Evolutionary conservation across 2,329 filamentous ascomycete species (phyloP).

Genomic region (Aureobasidium melanogenum): DNA sequence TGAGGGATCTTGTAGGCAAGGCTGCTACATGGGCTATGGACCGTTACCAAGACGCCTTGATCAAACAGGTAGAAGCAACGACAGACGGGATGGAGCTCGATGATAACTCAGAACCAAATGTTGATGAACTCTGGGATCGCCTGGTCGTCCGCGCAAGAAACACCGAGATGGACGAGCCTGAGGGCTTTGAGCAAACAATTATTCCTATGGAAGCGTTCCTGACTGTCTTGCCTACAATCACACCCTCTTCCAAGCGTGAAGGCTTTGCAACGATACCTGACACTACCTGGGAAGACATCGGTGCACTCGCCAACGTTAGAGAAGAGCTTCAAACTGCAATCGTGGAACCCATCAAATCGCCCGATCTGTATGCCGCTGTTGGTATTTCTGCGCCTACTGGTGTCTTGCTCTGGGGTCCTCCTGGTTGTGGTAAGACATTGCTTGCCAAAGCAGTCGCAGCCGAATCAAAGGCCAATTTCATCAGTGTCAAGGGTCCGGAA

Average conservation of each 20-base stretch:
- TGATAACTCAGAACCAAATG: conserved; percentile 25
- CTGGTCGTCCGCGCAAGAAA: conserved; percentile 44
- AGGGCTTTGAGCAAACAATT: conserved; percentile 45
- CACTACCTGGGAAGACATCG: conserved; percentile 88
- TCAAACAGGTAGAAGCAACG: conserved; percentile 21
- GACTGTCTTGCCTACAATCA: conserved; percentile 62
- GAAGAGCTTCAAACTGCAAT: conserved; percentile 77
- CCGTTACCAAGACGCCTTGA: conserved; percentile 47
- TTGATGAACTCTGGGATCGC: conserved; percentile 22
- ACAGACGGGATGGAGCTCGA: conserved; percentile 46
- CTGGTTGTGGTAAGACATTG: conserved; percentile 92
- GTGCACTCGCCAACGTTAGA: conserved; percentile 70
- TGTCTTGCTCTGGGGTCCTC: conserved; percentile 91
- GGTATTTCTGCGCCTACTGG: conserved; percentile 77
- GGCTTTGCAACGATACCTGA: conserved; percentile 91
- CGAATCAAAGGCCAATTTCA: conserved; percentile 94
- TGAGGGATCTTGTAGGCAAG: conserved; percentile 62
- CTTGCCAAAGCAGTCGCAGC: conserved; percentile 94
- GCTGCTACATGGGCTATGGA: conserved; percentile 58
- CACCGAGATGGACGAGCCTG: conserved; percentile 41
- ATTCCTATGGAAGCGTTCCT: conserved; percentile 64
- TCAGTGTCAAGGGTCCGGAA: conserved; percentile 93
- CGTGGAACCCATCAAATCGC: conserved; percentile 78
- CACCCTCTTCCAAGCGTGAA: conserved; percentile 78
- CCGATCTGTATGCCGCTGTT: conserved; percentile 64